A percentile compares a stretch with the other conserved stretches of the same genome.
These are phyloP conservation scores for Vachellia collinsii DNA, from an alignment of 306 rosid genomes.

Conservation along the genomic window DNA sequence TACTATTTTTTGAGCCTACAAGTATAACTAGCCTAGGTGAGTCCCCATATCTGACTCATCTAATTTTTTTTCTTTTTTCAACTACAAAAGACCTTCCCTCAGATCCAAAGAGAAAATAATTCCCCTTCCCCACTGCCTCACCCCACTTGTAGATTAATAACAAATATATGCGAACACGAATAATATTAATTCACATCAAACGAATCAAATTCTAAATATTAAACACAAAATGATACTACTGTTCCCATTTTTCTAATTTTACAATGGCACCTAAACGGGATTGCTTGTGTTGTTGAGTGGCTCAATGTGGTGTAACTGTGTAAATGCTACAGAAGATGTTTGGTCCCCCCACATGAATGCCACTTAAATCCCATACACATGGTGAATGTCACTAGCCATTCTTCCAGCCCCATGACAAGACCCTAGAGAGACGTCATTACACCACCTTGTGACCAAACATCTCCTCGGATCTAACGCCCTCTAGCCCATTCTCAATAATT, in stretches of 20 bases:
- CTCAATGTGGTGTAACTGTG: conserved; percentile 37
- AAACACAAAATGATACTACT: not conserved
- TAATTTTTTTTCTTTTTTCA: too few species aligned
- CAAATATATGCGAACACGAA: not conserved
- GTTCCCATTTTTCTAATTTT: not conserved
- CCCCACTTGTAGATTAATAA: not conserved
- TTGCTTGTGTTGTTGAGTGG: conserved; percentile 37
- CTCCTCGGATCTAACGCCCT: conserved; percentile 54
- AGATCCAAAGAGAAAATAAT: too few species aligned
- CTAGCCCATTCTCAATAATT: conserved; percentile 25
- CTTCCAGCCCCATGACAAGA: conserved; percentile 33
- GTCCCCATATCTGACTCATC: too few species aligned
- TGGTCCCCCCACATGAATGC: conserved; percentile 42
- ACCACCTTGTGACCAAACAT: conserved; percentile 41
- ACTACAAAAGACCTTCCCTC: too few species aligned
- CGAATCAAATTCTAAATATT: not conserved
- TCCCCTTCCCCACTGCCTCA: too few species aligned
- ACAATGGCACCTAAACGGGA: conserved; percentile 26
- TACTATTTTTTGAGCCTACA: too few species aligned
- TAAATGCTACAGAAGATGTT: conserved; percentile 35
- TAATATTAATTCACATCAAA: not conserved
- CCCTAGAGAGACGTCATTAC: conserved; percentile 38
- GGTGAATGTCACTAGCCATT: conserved; percentile 43
- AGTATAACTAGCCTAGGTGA: too few species aligned
- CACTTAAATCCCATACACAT: conserved; percentile 43